Base-by-base conservation (phyloP, 805 yeast genomes). In the Geotrichum ghanense region DNA sequence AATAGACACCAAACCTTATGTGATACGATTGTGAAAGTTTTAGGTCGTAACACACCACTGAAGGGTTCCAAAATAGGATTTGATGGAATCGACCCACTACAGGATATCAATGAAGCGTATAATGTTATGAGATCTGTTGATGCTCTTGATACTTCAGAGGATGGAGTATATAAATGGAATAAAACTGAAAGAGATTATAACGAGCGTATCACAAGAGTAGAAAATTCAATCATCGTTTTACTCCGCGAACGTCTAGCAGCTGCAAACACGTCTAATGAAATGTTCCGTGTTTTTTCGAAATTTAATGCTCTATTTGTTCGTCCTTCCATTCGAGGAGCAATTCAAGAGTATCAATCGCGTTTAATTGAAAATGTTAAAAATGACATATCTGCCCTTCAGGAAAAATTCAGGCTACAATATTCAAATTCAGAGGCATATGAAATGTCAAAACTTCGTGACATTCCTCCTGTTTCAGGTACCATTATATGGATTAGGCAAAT, bases 331-430 rank as follows among this genome's bases (percentile, higher is more conserved):
- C 65, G 81, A 43, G 69, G 70, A n/a, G 77, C 82, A 0, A 64
- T 80, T 34, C 78, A 74, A 47, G 81, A 76, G 47, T 78, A 76
- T 51, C 86, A 79, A 53, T 62, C 72, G 1, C 68, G 68, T 34
- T 58, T 83, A 5, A 58, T 81, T 2, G 62, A 60, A 3, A 68
- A 71, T 23, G 72, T 79, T 4, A 75, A 75, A 49, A 43, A 51
- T 1, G 83, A 78, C 43, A 60, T 81, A 2, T 42, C 53, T 0
- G 55, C 56, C 6, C 61, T 80, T 3, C 77, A 74, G 48, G 53
- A 54, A 1, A 69, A 66, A 34, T 67, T 70, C 41, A 35, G 62
- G 2, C 53, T 58, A 14, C 74, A 67, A 45, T 61, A 56, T 45
- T 45, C 52, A 14, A 54, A 52, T 21, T 54, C 60, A 0, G 59